Conservation (phyloP, 306 rosid genomes). For the Begonia peltatifolia region DNA sequence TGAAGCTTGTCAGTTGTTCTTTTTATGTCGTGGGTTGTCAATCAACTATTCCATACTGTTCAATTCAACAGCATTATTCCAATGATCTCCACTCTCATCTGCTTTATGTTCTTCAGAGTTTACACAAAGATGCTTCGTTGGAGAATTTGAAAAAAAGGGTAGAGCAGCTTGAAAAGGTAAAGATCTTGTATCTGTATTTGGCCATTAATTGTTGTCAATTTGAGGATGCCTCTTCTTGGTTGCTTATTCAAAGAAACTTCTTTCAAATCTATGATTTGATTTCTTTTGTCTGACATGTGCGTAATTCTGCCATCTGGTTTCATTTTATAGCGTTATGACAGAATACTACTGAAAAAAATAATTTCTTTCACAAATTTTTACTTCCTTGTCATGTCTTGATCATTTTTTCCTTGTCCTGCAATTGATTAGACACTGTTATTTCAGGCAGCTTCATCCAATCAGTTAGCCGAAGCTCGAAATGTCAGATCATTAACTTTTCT, state of each 20-base stretch:
- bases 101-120: conserved; percentile 33
- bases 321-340: too few relatives aligned
- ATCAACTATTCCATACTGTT: conserved; percentile 36
- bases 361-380: background rate
- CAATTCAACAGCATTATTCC: conserved; percentile 38
- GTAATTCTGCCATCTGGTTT: too few relatives aligned
- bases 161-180: conserved; percentile 47
- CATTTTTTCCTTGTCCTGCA: background rate
- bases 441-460: conserved; percentile 31
- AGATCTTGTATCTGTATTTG: conserved; percentile 6
- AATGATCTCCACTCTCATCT: conserved; percentile 41
- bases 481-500: conserved; percentile 39
- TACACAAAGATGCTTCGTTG: conserved; percentile 38
- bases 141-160: conserved; percentile 36
- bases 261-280: background rate
- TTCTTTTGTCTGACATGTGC: background rate
- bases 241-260: background rate
- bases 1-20: conserved; percentile 82
- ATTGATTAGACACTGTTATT: conserved; percentile 3
- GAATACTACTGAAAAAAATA: background rate
- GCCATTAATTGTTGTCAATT: background rate
- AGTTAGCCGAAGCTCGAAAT: conserved; percentile 36
- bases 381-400: conserved; percentile 1
- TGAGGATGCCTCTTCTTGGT: background rate
- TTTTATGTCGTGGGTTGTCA: conserved; percentile 64